These are phyloP conservation scores for Lasiodiplodia sp. DNA, from an alignment of 2,329 filamentous ascomycete species.

Conservation along the genomic window DNA sequence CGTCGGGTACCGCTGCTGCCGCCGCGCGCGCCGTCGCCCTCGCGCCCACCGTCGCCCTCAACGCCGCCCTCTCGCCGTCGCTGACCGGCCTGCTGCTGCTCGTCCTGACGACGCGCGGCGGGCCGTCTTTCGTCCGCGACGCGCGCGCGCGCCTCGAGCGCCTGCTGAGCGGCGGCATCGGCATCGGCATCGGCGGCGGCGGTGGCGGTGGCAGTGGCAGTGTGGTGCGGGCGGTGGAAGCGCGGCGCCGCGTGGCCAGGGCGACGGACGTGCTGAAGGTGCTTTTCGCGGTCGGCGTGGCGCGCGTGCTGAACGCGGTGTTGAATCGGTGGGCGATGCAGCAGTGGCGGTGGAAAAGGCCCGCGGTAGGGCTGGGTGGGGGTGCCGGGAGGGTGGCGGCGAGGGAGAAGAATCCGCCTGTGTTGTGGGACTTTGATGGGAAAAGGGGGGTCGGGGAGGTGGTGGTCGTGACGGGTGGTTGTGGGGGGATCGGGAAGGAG, in stretches of 20 bases:
- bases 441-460: conserved; percentile 33
- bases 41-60: conserved; percentile 3
- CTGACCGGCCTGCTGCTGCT: conserved; percentile 24
- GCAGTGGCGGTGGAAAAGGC: conserved; percentile 21
- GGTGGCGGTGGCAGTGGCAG: too few species aligned
- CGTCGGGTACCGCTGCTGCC: neutral
- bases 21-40: neutral
- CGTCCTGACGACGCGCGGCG: conserved; percentile 2
- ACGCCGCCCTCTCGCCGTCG: conserved; percentile 16
- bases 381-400: neutral
- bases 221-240: too few species aligned
- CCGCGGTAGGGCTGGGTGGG: too few species aligned
- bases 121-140: neutral
- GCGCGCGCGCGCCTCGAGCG: neutral
- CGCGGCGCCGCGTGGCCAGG: neutral
- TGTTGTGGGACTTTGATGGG: conserved; percentile 23
- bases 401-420: neutral
- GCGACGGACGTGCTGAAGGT: conserved; percentile 40
- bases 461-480: conserved; percentile 41
- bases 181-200: too few species aligned
- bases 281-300: conserved; percentile 45
- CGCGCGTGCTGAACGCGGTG: conserved; percentile 37
- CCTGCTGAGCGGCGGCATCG: neutral
- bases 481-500: conserved; percentile 41
- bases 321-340: conserved; percentile 47